phyloP scores from a whole-genome alignment of 768 basidiomycete species.

The Amanita thiersii region DNA sequence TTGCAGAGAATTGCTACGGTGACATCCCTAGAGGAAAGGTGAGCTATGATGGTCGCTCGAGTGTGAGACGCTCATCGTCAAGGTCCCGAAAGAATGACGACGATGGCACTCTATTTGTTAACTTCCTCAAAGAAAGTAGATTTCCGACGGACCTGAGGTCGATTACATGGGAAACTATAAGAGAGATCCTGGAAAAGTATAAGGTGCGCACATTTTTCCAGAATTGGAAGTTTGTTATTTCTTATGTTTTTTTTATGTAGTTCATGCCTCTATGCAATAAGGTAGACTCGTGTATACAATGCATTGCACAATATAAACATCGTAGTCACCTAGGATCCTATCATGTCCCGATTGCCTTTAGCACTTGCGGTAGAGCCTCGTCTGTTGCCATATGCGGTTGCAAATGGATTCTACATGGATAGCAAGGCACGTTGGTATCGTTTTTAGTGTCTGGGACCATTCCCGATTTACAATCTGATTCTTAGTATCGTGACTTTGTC shows the following conservation, averaged over 20 bases:
- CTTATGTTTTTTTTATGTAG: slow-evolving; percentile 27
- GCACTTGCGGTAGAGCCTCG: slow-evolving; percentile 72
- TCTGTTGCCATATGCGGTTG: slow-evolving; percentile 60
- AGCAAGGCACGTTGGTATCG: slow-evolving; percentile 42
- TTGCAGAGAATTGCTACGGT: slow-evolving; percentile 51
- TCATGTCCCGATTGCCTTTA: slow-evolving; percentile 71
- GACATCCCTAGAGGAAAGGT: slow-evolving; percentile 60
- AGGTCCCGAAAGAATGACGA: slow-evolving; percentile 47
- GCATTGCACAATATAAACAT: slow-evolving; percentile 7
- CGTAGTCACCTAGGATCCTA: slow-evolving; percentile 47
- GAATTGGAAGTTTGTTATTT: slow-evolving; percentile 11
- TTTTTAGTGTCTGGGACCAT: slow-evolving; percentile 1
- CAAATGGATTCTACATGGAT: slow-evolving; percentile 75
- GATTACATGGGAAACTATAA: slow-evolving; percentile 56
- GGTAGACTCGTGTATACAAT: slow-evolving; percentile 28
- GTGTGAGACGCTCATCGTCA: slow-evolving; percentile 8
- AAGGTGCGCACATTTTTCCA: slow-evolving; percentile 37
- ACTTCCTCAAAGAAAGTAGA: slow-evolving; percentile 64
- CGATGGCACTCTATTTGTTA: slow-evolving; percentile 58
- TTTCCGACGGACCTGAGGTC: slow-evolving; percentile 50
- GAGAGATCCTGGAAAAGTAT: slow-evolving; percentile 61
- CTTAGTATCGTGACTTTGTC: slow-evolving; percentile 76
- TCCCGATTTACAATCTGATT: slow-evolving; percentile 3
- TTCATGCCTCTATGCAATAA: slow-evolving; percentile 73
- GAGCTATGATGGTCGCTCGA: slow-evolving; percentile 9